Conservation (phyloP, 306 rosid species). For the Sesbania bispinosa region DNA sequence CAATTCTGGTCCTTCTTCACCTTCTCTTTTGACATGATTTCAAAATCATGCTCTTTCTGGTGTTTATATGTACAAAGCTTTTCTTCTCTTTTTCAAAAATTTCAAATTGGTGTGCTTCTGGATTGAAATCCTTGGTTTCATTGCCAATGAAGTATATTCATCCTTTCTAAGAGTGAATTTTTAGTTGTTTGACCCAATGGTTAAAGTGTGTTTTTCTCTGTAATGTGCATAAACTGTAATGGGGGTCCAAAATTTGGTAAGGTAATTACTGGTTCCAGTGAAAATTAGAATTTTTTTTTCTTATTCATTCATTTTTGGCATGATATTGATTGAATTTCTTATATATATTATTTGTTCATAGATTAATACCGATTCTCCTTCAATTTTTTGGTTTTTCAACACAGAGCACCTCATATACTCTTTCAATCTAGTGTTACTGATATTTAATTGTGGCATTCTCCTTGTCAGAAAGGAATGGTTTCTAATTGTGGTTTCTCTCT, state of each 20-base stretch:
- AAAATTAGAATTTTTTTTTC: neutral
- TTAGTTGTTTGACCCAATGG: neutral
- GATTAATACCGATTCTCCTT: neutral
- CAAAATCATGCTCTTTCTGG: neutral
- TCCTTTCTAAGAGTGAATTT: neutral
- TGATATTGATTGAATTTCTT: neutral
- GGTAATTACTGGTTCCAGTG: constrained; percentile 3
- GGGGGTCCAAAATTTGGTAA: constrained; percentile 19
- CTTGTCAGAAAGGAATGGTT: neutral
- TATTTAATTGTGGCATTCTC: neutral
- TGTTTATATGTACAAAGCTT: neutral
- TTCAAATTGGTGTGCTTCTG: neutral
- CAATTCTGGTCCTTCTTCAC: neutral
- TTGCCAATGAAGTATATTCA: neutral
- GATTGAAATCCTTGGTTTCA: neutral
- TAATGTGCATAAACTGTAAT: constrained; percentile 12
- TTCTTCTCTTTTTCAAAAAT: neutral
- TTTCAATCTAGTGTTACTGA: too few species aligned
- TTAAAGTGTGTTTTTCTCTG: neutral
- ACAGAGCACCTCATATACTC: neutral
- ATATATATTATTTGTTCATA: neutral
- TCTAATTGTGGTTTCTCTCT: neutral
- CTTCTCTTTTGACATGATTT: neutral
- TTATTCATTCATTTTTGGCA: neutral
- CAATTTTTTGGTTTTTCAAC: neutral